Base-by-base conservation (phyloP, 257 asterid species). In the Solanum dulcamara region DNA sequence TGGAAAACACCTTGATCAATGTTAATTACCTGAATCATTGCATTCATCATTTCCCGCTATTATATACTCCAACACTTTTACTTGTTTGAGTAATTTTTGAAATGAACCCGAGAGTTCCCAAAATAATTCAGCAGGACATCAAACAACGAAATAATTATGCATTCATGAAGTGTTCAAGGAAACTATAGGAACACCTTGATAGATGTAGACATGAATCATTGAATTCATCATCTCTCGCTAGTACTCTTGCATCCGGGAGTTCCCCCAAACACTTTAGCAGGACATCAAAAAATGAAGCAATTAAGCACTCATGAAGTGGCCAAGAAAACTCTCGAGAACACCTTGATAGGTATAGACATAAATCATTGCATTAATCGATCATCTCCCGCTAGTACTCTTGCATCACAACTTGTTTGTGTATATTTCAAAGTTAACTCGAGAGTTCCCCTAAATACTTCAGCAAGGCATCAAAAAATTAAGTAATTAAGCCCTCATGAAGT, bases 401-500 rank as follows among this genome's bases (percentile, higher is more conserved):
- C 7, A 59, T 33, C 24, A 10, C 32, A 10, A 9, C 14, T 59
- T 24, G 1, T 10, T 10, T 24, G 6, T 4, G 17, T 59, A 4
- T 20, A n/a, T 24, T 24, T 59, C 15, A 59, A 59, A 10, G 67
- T n/a, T 7, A n/a, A 1, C 32, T 1, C 17, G 1, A 1, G 67
- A 59, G 67, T 59, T 24, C 17, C 32, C 66, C 32, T 33, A 24
- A 59, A 10, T 33, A 24, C 67, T 59, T 59, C 67, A 59, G 17
- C 17, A 59, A 1, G 7, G 33, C 67, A 4, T 10, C 7, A 24
- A 24, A n/a, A 24, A 46, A 12, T 14, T 1, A 46, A 12, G 51
- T 46, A 46, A 33, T 33, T 22, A 57, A 64, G 4, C 51, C 66
- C 59, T 75, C 55, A 82, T 87, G 91, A 89, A 89, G 90, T 26